These are phyloP conservation scores for Gossypium anomalum DNA, from an alignment of 345 rosid species.

Conservation along the genomic window DNA sequence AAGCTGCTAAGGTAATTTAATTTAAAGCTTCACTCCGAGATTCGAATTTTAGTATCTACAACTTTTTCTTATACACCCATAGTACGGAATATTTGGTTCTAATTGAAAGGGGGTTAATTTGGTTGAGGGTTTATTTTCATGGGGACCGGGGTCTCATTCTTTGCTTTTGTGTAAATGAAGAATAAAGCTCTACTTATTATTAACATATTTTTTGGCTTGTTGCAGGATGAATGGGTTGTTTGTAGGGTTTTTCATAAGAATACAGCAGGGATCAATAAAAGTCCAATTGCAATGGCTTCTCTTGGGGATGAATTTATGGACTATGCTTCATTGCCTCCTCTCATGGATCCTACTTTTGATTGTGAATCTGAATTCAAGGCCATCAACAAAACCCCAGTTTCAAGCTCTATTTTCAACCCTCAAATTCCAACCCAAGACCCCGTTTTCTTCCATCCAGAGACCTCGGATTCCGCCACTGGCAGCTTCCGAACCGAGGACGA, in stretches of 20 bases:
- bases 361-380: slow-evolving; percentile 27
- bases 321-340: slow-evolving; percentile 52
- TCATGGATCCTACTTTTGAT: slow-evolving; percentile 32
- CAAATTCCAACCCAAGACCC: slow-evolving; percentile 23
- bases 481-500: slow-evolving; percentile 18
- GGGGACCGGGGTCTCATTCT: neutral
- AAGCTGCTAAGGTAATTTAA: slow-evolving; percentile 51
- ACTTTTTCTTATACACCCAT: too few species aligned
- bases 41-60: too few species aligned
- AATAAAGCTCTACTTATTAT: neutral
- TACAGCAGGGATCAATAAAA: slow-evolving; percentile 44
- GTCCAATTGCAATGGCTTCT: slow-evolving; percentile 30
- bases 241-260: slow-evolving; percentile 90
- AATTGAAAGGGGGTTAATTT: neutral
- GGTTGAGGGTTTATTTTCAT: slow-evolving; percentile 36
- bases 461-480: neutral
- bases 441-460: slow-evolving; percentile 12
- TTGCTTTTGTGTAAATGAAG: slow-evolving; percentile 31
- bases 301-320: slow-evolving; percentile 45
- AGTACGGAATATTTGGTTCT: too few species aligned
- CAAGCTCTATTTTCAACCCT: slow-evolving; percentile 18
- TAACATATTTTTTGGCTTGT: slow-evolving; percentile 8
- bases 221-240: slow-evolving; percentile 97
- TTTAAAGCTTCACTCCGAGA: neutral
- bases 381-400: slow-evolving; percentile 9